Evolutionary conservation across 23 red algal species (phyloP).

Genomic region (Pyropia yezoensis): DNA sequence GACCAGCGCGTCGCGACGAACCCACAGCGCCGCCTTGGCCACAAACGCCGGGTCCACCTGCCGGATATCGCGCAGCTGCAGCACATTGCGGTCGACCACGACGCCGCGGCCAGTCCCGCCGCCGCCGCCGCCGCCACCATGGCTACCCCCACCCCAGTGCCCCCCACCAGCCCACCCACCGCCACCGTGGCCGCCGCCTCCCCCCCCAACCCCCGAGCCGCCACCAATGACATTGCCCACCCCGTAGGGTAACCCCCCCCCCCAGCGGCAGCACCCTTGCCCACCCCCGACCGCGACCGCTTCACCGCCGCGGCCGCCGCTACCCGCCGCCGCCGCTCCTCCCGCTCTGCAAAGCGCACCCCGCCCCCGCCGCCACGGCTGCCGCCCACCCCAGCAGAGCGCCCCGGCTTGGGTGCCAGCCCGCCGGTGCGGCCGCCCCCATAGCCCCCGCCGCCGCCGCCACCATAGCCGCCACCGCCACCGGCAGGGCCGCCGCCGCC

Average conservation of each 20-base stretch:
- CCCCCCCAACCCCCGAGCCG: too few relatives aligned
- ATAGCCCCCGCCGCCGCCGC: background rate
- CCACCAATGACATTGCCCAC: too few relatives aligned
- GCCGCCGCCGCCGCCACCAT: background rate
- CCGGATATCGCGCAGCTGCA: constrained; percentile 67
- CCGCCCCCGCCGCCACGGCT: background rate
- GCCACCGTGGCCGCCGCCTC: background rate
- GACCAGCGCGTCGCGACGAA: constrained; percentile 74
- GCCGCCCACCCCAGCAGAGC: background rate
- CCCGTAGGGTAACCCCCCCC: too few relatives aligned
- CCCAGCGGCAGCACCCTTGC: background rate
- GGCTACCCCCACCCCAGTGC: background rate
- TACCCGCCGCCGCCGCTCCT: background rate
- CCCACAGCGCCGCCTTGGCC: constrained; percentile 84
- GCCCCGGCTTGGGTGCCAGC: background rate
- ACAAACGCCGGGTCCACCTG: constrained; percentile 81
- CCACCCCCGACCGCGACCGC: background rate
- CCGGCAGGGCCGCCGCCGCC: background rate
- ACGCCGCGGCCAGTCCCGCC: background rate
- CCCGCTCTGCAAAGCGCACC: background rate
- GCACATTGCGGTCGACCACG: constrained; percentile 12
- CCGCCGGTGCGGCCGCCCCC: background rate
- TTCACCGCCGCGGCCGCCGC: background rate
- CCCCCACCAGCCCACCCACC: background rate
- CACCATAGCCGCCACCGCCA: background rate